Evolutionary conservation across 805 yeast genomes (phyloP).

Genomic region (Wickerhamia fluorescens): DNA sequence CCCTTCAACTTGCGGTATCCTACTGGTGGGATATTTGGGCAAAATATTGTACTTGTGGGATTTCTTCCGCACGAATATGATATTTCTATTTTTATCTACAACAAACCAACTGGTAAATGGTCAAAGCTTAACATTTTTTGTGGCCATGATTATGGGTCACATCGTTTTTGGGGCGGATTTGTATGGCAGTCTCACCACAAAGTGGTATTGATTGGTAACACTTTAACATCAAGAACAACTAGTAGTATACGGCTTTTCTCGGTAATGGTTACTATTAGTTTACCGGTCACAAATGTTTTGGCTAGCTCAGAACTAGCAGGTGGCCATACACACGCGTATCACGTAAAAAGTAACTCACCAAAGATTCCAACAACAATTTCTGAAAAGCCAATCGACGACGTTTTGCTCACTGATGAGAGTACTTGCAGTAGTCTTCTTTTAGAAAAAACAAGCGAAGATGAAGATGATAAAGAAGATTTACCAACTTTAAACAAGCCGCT

Average conservation of each 20-base stretch:
- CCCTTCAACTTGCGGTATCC: conserved; percentile 49
- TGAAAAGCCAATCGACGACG: conserved; percentile 6
- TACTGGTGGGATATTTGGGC: conserved; percentile 59
- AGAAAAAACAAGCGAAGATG: conserved; percentile 7
- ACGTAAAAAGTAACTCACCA: background rate
- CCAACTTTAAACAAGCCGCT: background rate
- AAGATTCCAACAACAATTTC: background rate
- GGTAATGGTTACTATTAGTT: conserved; percentile 41
- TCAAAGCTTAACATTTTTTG: conserved; percentile 49
- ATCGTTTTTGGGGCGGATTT: conserved; percentile 60
- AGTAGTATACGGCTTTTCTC: conserved; percentile 44
- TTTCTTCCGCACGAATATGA: conserved; percentile 42
- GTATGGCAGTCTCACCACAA: conserved; percentile 78
- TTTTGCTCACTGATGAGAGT: conserved; percentile 5
- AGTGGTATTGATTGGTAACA: conserved; percentile 53
- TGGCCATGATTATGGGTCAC: conserved; percentile 46
- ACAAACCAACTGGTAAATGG: conserved; percentile 56
- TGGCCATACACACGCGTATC: background rate
- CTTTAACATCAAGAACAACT: conserved; percentile 36
- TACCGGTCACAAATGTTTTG: conserved; percentile 48
- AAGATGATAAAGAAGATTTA: conserved; percentile 9
- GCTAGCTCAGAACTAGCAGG: conserved; percentile 37
- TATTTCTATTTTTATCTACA: conserved; percentile 44
- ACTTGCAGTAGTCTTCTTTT: conserved; percentile 7
- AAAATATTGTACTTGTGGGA: conserved; percentile 57